These are phyloP conservation scores for Mycena alexandri DNA, from an alignment of 768 basidiomycete species.

Conservation along the genomic window DNA sequence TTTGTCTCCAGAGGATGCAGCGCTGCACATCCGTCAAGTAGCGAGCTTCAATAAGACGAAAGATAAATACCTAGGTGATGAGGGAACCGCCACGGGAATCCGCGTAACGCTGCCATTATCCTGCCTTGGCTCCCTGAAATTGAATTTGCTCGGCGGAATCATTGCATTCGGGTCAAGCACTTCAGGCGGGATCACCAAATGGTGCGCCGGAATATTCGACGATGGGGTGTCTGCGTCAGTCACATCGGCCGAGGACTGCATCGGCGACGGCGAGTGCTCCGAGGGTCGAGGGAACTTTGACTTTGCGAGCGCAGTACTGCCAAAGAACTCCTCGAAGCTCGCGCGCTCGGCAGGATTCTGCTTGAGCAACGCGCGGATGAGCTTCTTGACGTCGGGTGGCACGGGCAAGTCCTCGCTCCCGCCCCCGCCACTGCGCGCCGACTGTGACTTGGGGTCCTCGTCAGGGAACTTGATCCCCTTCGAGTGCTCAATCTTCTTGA, in stretches of 20 bases:
- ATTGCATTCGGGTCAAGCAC: slow-evolving; percentile 84
- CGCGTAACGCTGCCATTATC: slow-evolving; percentile 39
- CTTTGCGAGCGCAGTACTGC: slow-evolving; percentile 80
- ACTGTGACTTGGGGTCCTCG: slow-evolving; percentile 76
- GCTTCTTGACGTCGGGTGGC: slow-evolving; percentile 87
- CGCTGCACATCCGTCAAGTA: slow-evolving; percentile 25
- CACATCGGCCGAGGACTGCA: slow-evolving; percentile 46
- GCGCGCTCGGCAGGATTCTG: slow-evolving; percentile 87
- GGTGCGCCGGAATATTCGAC: slow-evolving; percentile 73
- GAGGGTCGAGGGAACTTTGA: slow-evolving; percentile 79
- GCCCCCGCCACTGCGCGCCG: slow-evolving; percentile 46
- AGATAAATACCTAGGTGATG: slow-evolving; percentile 44
- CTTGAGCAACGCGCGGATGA: slow-evolving; percentile 88
- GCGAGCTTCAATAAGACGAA: neutral
- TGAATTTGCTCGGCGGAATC: slow-evolving; percentile 87
- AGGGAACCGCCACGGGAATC: slow-evolving; percentile 37
- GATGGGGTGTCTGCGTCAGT: slow-evolving; percentile 47
- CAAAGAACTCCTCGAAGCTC: slow-evolving; percentile 93
- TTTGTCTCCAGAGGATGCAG: slow-evolving; percentile 42
- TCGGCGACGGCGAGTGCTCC: slow-evolving; percentile 49
- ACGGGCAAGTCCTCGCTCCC: slow-evolving; percentile 63
- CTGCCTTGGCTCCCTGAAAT: slow-evolving; percentile 63
- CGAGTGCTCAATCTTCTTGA: slow-evolving; percentile 93
- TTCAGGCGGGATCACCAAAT: slow-evolving; percentile 81
- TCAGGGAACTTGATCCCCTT: slow-evolving; percentile 96